Evolutionary conservation across 495 filamentous ascomycete species (phyloP), one percentile per base, ranked within the genome.

Genomic region (Parachaetomium inaequale): DNA sequence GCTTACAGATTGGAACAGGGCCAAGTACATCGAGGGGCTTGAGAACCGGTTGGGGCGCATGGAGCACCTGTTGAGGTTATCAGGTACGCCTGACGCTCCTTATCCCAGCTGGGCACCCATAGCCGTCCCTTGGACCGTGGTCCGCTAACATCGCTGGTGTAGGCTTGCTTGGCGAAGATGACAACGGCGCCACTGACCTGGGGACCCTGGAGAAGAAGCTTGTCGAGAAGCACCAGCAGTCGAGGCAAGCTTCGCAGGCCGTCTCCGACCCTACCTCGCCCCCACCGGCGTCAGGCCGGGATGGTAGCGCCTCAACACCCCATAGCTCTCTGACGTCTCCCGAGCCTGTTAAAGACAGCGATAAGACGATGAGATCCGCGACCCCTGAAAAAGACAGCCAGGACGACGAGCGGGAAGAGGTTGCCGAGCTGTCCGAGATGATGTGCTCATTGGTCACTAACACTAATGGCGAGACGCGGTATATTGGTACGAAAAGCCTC

Each of bases 371-470:
- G 54, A 64, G 63, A 59, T 70, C 69, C 15, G 25, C 63, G 10
- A 68, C 67, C 12, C 74, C 73, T 10, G 77, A 76, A 6, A 75
- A 69, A 31, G 66, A 59, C 4, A 68, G 73, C 36, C 72, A 70
- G 4, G 79, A 76, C 58, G 87, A 90, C 63, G 91, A 96, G 67
- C 90, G 93, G 66, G 92, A 94, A 68, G 90, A 96, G 68, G 93
- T 96, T 7, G 93, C 95, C 70, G 88, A 86, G 1, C 71, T 98
- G 63, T 96, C 94, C 10, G 94, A 98, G 75, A 96, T 97, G 89
- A 98, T 98, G 94, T 97, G 94, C 74, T 96, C 92, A 1, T 77
- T 98, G 43, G 93, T 98, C n/a, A 98, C 94, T 7, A 98, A 96
- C 63, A 95, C 96, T 67, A 89, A 87, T 64, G 94, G 94, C 32